These are phyloP conservation scores for Eimeria falciformis DNA, from an alignment of 169 alveolate genomes.

Conservation along the genomic window DNA sequence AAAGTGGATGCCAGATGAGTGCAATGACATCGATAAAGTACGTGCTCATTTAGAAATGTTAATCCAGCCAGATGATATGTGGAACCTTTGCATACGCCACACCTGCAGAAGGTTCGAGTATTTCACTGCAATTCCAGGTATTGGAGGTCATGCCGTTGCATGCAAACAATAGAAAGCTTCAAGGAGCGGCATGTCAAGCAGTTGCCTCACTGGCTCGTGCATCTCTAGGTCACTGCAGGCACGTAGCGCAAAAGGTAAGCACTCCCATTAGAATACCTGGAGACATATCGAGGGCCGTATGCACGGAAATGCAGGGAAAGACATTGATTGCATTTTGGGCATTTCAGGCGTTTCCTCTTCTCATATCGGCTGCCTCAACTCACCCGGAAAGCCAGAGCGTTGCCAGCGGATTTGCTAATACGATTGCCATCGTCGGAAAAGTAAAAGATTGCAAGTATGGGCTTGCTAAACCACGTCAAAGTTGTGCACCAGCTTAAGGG, in stretches of 20 bases:
- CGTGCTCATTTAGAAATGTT: neutral
- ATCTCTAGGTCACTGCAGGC: constrained; percentile 74
- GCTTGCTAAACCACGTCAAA: neutral
- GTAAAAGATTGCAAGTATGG: constrained; percentile 65
- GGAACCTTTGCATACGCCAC: neutral
- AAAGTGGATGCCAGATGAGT: constrained; percentile 66
- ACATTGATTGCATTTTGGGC: neutral
- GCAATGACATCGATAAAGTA: constrained; percentile 59
- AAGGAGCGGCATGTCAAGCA: constrained; percentile 78
- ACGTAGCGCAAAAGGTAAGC: constrained; percentile 62
- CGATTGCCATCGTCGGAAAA: constrained; percentile 57
- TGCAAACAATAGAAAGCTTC: constrained; percentile 71
- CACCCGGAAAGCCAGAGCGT: constrained; percentile 73
- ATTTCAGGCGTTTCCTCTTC: constrained; percentile 66
- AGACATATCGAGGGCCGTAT: neutral
- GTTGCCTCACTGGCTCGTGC: constrained; percentile 73
- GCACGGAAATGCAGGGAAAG: neutral
- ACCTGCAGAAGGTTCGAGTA: neutral
- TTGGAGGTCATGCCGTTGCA: constrained; percentile 73
- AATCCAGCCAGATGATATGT: neutral
- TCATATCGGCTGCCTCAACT: constrained; percentile 40
- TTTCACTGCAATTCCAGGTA: neutral
- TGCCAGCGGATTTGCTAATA: constrained; percentile 63
- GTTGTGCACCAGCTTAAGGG: neutral
- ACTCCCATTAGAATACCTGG: too few species aligned